Percentiles rank a stretch among this genome's conserved stretches.
These are phyloP conservation scores for Isabelozyma heimii DNA, from an alignment of 805 yeast genomes.

Conservation along the genomic window DNA sequence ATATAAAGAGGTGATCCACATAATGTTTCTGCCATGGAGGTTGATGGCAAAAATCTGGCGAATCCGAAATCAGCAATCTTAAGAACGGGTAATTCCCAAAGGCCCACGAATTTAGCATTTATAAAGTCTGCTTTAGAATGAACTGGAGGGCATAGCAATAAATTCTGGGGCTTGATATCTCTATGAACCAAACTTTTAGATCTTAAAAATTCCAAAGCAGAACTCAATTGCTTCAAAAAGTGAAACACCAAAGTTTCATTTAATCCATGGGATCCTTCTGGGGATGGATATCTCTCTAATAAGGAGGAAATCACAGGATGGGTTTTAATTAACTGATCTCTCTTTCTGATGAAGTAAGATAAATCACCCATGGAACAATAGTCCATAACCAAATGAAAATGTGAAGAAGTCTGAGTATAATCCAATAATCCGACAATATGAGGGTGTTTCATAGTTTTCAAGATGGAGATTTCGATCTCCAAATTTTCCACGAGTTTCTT, in stretches of 20 bases:
- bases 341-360: constrained; percentile 77
- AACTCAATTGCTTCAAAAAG: constrained; percentile 80
- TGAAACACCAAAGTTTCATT: constrained; percentile 77
- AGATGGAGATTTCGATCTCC: constrained; percentile 87
- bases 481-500: constrained; percentile 86
- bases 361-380: constrained; percentile 95
- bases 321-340: constrained; percentile 65
- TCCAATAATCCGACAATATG: constrained; percentile 88
- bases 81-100: constrained; percentile 84
- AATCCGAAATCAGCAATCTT: constrained; percentile 98
- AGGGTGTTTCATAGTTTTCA: constrained; percentile 86
- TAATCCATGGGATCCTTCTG: constrained; percentile 73
- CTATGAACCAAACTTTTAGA: constrained; percentile 86
- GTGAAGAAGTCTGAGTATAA: constrained; percentile 70
- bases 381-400: constrained; percentile 92
- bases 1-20: constrained; percentile 97
- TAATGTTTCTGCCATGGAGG: constrained; percentile 93
- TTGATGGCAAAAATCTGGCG: constrained; percentile 89
- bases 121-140: constrained; percentile 61
- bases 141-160: constrained; percentile 77
- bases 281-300: constrained; percentile 80
- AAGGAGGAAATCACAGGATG: constrained; percentile 79
- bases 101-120: constrained; percentile 62
- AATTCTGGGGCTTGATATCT: constrained; percentile 92
- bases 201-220: constrained; percentile 80